phyloP scores from a whole-genome alignment of 1,284 basidiomycete species.

The Gymnopus androsaceus region DNA sequence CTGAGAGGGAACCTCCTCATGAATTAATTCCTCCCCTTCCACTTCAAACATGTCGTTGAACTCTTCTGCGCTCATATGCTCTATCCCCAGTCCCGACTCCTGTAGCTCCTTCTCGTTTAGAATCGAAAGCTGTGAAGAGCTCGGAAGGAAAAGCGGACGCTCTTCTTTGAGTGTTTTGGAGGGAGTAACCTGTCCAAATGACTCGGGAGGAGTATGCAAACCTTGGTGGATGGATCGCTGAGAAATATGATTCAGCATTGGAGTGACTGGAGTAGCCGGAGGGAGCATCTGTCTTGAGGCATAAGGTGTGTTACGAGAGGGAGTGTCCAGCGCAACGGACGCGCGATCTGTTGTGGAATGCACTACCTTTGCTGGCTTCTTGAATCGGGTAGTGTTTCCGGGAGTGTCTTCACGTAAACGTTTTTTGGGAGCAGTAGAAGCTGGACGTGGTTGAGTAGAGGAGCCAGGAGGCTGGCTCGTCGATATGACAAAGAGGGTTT shows the following conservation, averaged over 20 bases:
- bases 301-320: neutral
- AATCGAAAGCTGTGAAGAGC: constrained; percentile 62
- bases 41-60: constrained; percentile 64
- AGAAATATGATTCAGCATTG: constrained; percentile 15
- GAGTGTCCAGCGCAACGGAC: constrained; percentile 19
- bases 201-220: constrained; percentile 28
- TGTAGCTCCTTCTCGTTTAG: constrained; percentile 51
- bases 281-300: neutral
- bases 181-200: constrained; percentile 20
- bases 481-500: constrained; percentile 72
- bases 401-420: constrained; percentile 45
- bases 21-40: constrained; percentile 64
- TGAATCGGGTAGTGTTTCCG: constrained; percentile 37
- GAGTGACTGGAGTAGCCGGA: constrained; percentile 6
- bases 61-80: constrained; percentile 64
- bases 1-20: constrained; percentile 25
- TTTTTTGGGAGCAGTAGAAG: constrained; percentile 32
- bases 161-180: constrained; percentile 21
- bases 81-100: constrained; percentile 62
- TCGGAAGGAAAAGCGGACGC: constrained; percentile 66
- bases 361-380: constrained; percentile 61
- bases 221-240: constrained; percentile 21
- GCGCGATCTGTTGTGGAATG: constrained; percentile 44
- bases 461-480: constrained; percentile 61
- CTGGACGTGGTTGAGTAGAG: constrained; percentile 23